Evolutionary conservation across 208 protist species (phyloP).

Genomic region (Leishmania lainsoni): DNA sequence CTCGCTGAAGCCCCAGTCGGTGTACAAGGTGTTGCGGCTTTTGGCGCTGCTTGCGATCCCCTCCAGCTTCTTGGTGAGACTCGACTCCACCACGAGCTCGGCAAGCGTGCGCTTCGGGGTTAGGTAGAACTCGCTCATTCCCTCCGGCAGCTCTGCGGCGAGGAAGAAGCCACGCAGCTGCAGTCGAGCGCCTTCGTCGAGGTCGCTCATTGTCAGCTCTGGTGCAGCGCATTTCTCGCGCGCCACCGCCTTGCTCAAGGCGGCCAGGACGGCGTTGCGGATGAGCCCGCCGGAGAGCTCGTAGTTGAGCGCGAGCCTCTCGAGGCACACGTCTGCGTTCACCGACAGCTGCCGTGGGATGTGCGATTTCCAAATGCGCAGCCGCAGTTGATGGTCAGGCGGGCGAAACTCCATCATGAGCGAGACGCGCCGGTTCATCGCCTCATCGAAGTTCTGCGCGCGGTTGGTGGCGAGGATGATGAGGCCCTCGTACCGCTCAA

Average conservation of each 20-base stretch:
- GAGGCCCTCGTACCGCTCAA: slow-evolving; percentile 91
- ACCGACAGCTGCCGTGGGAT: slow-evolving; percentile 58
- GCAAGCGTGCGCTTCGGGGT: slow-evolving; percentile 75
- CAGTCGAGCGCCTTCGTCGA: slow-evolving; percentile 76
- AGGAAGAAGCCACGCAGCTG: slow-evolving; percentile 91
- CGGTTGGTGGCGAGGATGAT: slow-evolving; percentile 93
- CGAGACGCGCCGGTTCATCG: slow-evolving; percentile 94
- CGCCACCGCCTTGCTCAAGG: slow-evolving; percentile 77
- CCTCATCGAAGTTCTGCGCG: slow-evolving; percentile 89
- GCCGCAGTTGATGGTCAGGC: slow-evolving; percentile 85
- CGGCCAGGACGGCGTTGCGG: slow-evolving; percentile 91
- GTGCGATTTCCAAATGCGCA: slow-evolving; percentile 86
- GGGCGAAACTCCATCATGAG: slow-evolving; percentile 92
- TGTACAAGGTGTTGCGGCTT: slow-evolving; percentile 83
- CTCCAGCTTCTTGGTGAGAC: slow-evolving; percentile 50
- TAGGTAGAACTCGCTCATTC: slow-evolving; percentile 60
- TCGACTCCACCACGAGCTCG: slow-evolving; percentile 70
- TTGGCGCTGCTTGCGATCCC: slow-evolving; percentile 69
- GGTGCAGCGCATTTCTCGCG: slow-evolving; percentile 70
- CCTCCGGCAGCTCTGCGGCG: slow-evolving; percentile 55
- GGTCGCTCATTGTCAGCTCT: slow-evolving; percentile 68
- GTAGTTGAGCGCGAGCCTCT: slow-evolving; percentile 81
- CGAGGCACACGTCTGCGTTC: slow-evolving; percentile 68
- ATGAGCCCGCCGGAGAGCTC: slow-evolving; percentile 92
- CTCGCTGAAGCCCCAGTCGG: slow-evolving; percentile 89